Base-by-base conservation (phyloP, 164 flowering plant species). In the Paratinospora sagittata region DNA sequence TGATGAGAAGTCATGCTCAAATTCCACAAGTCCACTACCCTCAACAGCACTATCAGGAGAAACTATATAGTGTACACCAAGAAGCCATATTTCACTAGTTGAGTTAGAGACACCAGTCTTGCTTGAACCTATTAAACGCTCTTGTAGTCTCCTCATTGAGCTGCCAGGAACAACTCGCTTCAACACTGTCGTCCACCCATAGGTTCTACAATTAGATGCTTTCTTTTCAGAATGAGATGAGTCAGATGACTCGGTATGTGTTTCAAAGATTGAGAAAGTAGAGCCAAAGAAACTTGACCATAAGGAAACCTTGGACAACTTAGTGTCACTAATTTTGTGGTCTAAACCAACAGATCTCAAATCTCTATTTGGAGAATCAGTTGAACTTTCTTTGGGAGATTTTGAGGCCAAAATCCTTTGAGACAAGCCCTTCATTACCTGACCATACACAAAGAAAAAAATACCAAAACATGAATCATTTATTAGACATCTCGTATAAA, bases 21-120 rank as follows among this genome's bases (percentile, higher is more conserved):
- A 93, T 61, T 84, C 91, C 74, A 78, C 80, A 47, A 86, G 76
- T n/a, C 84, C 90, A 75, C 74, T 82, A 39, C 70, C 63, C 67
- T 30, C 57, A 72, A 37, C 75, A 37, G 75, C 70, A 68, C 81
- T 80, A 3, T 74, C 76, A 27, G 75, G 71, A 1, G 85, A 79
- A 67, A 86, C 69, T 67, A 80, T 85, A 77, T 93, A 88, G 74
- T 91, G 81, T 27, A 85, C 83, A 65, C 98, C 98, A 26, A 93
- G 79, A 80, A 93, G 88, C 98, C 98, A 93, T 74, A 90, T 89
- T 68, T 93, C 96, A 78, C 90, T 81, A n/a, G 76, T 78, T 27
- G 93, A 83, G 78, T 74, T 73, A 63, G 87, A 77, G 77, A 85
- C 33, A 39, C 80, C 85, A 37, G 89, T 77, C 75, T 74, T 86